Conservation (phyloP, 768 basidiomycete genomes). For the Phlegmacium glaucopus region DNA sequence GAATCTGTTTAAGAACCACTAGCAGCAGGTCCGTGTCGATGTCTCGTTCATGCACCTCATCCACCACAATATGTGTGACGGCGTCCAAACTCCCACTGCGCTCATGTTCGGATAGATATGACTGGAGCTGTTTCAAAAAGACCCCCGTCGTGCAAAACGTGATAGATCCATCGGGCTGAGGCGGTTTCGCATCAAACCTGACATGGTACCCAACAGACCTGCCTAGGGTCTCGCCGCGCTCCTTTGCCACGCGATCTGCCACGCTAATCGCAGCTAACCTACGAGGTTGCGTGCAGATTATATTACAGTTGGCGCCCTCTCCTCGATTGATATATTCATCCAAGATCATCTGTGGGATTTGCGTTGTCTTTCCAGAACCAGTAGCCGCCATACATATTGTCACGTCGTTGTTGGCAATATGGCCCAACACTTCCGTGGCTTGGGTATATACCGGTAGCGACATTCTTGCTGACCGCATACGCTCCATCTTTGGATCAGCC, state of each 20-base stretch:
- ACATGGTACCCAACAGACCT: conserved; percentile 85
- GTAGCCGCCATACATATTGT: conserved; percentile 88
- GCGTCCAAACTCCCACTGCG: conserved; percentile 55
- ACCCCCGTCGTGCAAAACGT: conserved; percentile 94
- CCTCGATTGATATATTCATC: conserved; percentile 77
- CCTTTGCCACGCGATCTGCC: conserved; percentile 86
- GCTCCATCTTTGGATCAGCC: conserved; percentile 51
- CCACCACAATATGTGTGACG: conserved; percentile 88
- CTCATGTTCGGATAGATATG: conserved; percentile 49
- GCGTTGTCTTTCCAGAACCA: conserved; percentile 93
- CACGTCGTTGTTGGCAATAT: conserved; percentile 76
- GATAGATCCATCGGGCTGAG: conserved; percentile 78
- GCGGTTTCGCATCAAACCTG: conserved; percentile 80
- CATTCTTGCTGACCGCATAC: conserved; percentile 64
- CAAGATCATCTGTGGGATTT: conserved; percentile 89
- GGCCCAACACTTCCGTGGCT: conserved; percentile 60
- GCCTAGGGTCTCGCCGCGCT: conserved; percentile 74
- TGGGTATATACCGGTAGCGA: conserved; percentile 75
- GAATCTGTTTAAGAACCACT: conserved; percentile 81
- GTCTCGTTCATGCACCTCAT: conserved; percentile 96
- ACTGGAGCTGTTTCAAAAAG: conserved; percentile 83
- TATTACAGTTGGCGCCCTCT: conserved; percentile 82
- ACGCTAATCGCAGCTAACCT: conserved; percentile 90
- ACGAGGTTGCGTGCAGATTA: conserved; percentile 92
- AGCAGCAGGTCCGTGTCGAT: conserved; percentile 89